Percentiles rank a stretch among this genome's conserved stretches.
Conservation (phyloP, 2,329 filamentous ascomycete species). For the Hortaea sp. region DNA sequence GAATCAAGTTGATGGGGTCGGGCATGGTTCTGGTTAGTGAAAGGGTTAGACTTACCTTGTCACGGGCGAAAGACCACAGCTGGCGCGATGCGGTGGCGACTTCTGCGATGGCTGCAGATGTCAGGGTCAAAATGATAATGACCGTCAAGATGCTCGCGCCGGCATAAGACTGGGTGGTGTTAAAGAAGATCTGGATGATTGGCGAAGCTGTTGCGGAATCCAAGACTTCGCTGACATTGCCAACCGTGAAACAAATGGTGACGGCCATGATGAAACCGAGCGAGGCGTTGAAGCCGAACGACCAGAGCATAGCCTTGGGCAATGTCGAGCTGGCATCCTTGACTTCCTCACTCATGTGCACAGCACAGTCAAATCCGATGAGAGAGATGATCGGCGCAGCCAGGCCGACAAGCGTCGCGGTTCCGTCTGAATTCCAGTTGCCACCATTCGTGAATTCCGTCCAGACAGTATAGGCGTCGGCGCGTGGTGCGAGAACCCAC, state of each 20-base stretch:
- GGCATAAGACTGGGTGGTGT: background rate
- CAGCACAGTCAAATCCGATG: conserved; percentile 15
- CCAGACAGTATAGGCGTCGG: conserved; percentile 7
- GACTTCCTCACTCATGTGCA: conserved; percentile 22
- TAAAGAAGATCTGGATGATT: conserved; percentile 25
- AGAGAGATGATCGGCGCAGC: conserved; percentile 15
- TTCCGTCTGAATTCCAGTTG: conserved; percentile 22
- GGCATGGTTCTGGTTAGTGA: no score
- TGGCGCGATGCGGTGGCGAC: conserved; percentile 28
- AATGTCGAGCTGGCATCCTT: conserved; percentile 19
- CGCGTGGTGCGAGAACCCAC: conserved; percentile 18
- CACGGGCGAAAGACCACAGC: conserved; percentile 30
- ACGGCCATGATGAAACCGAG: conserved; percentile 13
- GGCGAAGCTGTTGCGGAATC: background rate
- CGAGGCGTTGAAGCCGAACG: conserved; percentile 15
- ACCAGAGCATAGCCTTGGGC: conserved; percentile 21
- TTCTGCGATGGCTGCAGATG: conserved; percentile 22
- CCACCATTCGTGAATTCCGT: conserved; percentile 40
- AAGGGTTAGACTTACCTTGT: conserved; percentile 14
- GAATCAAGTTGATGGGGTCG: conserved; percentile 2
- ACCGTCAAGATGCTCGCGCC: conserved; percentile 13
- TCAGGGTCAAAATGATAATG: conserved; percentile 24
- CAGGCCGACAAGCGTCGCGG: background rate
- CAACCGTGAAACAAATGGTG: conserved; percentile 17
- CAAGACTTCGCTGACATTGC: background rate